A percentile compares a stretch with the other conserved stretches of the same genome.
These are phyloP conservation scores for Trichoderma virens DNA, from an alignment of 495 filamentous ascomycete genomes.

Conservation along the genomic window DNA sequence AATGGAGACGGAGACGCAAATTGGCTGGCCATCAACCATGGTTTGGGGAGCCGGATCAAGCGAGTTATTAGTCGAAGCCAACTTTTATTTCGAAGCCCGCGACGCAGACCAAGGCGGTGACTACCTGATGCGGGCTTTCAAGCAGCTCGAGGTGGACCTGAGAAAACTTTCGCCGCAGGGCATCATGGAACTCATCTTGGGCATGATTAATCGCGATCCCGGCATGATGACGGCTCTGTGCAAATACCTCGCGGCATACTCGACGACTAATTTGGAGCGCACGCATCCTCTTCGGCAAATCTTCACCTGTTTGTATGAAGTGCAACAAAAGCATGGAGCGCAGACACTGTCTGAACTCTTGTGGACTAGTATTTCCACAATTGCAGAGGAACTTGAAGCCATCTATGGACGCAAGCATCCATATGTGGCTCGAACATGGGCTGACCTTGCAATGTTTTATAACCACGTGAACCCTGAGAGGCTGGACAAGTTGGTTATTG, in stretches of 20 bases:
- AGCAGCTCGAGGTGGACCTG: slow-evolving; percentile 11
- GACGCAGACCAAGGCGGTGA: slow-evolving; percentile 11
- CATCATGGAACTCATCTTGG: slow-evolving; percentile 12
- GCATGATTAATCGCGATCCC: slow-evolving; percentile 12
- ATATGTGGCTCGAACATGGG: slow-evolving; percentile 13
- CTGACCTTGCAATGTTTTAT: slow-evolving; percentile 9
- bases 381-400: slow-evolving; percentile 14
- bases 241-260: slow-evolving; percentile 12
- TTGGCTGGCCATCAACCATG: slow-evolving; percentile 11
- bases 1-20: slow-evolving; percentile 5
- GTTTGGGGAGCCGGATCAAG: slow-evolving; percentile 12
- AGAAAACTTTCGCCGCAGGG: slow-evolving; percentile 10
- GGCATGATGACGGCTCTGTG: slow-evolving; percentile 13
- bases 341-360: slow-evolving; percentile 10
- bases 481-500: slow-evolving; percentile 4
- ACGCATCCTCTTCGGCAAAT: slow-evolving; percentile 13
- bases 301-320: slow-evolving; percentile 13
- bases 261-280: slow-evolving; percentile 11
- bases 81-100: slow-evolving; percentile 10
- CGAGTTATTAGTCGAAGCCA: slow-evolving; percentile 11
- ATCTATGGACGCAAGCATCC: slow-evolving; percentile 13
- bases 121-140: slow-evolving; percentile 12
- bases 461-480: slow-evolving; percentile 1
- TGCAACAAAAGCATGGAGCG: slow-evolving; percentile 13
- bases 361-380: slow-evolving; percentile 8